phyloP scores from a whole-genome alignment of 2,329 filamentous ascomycete genomes.

The Nemania abortiva region DNA sequence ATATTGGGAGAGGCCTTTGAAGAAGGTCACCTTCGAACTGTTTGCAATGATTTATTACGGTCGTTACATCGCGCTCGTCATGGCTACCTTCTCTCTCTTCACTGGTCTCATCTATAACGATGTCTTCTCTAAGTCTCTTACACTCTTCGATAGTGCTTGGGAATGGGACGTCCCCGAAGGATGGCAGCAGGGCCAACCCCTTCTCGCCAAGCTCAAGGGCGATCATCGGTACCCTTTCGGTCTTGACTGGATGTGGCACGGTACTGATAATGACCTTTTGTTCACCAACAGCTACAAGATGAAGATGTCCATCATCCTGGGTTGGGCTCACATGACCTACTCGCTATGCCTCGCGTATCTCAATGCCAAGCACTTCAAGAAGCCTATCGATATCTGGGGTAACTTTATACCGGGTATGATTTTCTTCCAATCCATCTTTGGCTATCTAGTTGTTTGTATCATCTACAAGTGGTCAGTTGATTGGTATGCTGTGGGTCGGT shows the following conservation, averaged over 20 bases:
- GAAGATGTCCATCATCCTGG: constrained; percentile 98
- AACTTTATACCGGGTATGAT: constrained; percentile 99
- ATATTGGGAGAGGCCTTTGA: constrained; percentile 91
- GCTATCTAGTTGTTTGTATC: constrained; percentile 93
- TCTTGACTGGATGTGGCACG: constrained; percentile 96
- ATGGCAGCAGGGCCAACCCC: constrained; percentile 73
- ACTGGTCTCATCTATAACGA: constrained; percentile 99
- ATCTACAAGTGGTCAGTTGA: constrained; percentile 97
- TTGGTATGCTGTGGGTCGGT: constrained; percentile 75
- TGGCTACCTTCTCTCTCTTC: constrained; percentile 97
- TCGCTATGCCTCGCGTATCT: constrained; percentile 92
- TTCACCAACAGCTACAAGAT: constrained; percentile 99
- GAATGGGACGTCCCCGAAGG: constrained; percentile 76
- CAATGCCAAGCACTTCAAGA: constrained; percentile 95
- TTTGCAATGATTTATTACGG: constrained; percentile 99
- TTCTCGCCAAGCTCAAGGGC: constrained; percentile 74
- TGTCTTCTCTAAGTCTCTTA: constrained; percentile 92
- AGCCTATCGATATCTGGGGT: constrained; percentile 93
- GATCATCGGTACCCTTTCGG: constrained; percentile 94
- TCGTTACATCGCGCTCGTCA: constrained; percentile 97
- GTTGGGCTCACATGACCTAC: constrained; percentile 99
- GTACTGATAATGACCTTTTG: constrained; percentile 91
- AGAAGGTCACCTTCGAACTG: constrained; percentile 92
- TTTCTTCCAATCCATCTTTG: constrained; percentile 99
- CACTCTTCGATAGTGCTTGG: constrained; percentile 91